Conservation (phyloP, 2,329 filamentous ascomycete species). For the Sordariomycetes sp. region DNA sequence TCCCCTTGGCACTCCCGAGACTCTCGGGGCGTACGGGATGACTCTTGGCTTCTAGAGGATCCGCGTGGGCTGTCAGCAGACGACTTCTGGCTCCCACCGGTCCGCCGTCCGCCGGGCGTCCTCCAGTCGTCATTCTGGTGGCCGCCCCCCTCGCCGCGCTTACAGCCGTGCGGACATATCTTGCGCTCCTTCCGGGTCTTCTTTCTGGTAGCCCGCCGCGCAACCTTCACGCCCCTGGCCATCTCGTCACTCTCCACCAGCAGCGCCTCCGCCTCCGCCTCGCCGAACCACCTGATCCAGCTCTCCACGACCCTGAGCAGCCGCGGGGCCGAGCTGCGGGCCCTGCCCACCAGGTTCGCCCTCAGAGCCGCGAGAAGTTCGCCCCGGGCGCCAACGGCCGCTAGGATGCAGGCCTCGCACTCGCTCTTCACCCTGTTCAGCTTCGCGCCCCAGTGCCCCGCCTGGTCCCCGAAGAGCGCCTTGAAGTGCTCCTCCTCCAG, state of each 20-base stretch:
- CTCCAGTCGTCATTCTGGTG: no score
- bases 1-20: no score
- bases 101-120: no score
- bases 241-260: neutral
- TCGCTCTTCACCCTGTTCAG: conserved; percentile 15
- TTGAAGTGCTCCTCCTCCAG: conserved; percentile 23
- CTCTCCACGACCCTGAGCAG: conserved; percentile 28
- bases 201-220: neutral
- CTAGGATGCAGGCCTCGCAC: conserved; percentile 44
- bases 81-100: no score
- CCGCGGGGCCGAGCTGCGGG: conserved; percentile 15
- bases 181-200: neutral
- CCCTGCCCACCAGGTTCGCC: conserved; percentile 28
- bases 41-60: no score
- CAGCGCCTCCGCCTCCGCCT: neutral
- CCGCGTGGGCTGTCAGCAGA: no score
- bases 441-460: conserved; percentile 8
- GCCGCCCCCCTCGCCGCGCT: neutral
- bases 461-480: conserved; percentile 18
- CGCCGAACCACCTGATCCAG: conserved; percentile 27
- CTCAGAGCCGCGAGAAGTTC: conserved; percentile 32
- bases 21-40: no score
- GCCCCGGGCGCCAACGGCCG: conserved; percentile 31
- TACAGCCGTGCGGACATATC: no score
- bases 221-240: neutral